Evolutionary conservation across 352 stramenopile species (phyloP).

Genomic region (Globisporangium sylvaticum): DNA sequence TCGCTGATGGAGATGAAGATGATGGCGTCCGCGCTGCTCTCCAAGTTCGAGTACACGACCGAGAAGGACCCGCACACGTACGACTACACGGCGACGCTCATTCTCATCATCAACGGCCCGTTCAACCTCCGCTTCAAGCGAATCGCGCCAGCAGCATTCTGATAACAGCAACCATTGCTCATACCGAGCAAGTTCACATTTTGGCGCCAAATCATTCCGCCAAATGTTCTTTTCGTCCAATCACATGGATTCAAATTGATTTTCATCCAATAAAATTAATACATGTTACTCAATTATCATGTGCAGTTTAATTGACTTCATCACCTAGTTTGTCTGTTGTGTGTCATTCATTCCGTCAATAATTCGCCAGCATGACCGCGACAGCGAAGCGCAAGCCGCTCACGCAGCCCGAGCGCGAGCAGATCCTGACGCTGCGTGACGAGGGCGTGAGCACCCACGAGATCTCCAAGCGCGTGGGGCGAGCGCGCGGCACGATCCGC

Average conservation of each 20-base stretch:
- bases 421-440: conserved; percentile 7
- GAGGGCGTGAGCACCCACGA: conserved; percentile 6
- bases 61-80: conserved; percentile 8
- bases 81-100: conserved; percentile 16
- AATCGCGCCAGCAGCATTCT: background rate
- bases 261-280: too few species aligned
- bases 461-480: background rate
- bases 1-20: conserved; percentile 38
- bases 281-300: too few species aligned
- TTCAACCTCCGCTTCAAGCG: background rate
- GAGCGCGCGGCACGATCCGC: conserved; percentile 4
- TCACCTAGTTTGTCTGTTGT: too few species aligned
- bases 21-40: conserved; percentile 18
- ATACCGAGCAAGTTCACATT: too few species aligned
- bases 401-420: conserved; percentile 1
- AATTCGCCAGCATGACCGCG: background rate
- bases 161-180: too few species aligned
- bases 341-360: too few species aligned
- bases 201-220: too few species aligned
- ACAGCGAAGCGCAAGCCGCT: conserved; percentile 6
- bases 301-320: too few species aligned
- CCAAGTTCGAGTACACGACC: conserved; percentile 19
- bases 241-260: too few species aligned
- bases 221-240: too few species aligned
- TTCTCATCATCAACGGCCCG: conserved; percentile 2